Evolutionary conservation across 768 basidiomycete species (phyloP), one percentile per base, ranked within the genome.

Genomic region (Lactifluus echinatus): DNA sequence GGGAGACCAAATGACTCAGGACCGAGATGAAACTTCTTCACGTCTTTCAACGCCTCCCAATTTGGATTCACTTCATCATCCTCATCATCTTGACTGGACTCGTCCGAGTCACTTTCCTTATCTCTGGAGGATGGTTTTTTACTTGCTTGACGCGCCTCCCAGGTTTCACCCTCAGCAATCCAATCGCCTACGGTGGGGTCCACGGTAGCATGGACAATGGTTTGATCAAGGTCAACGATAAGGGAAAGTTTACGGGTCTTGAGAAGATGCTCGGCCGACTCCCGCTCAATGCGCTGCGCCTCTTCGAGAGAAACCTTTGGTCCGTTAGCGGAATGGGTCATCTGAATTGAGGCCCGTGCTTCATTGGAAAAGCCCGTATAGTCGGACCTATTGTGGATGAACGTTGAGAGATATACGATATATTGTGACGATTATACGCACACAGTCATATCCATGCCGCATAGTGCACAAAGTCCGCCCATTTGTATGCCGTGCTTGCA

Each of bases 131-230:
- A 66, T 65, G 72, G 40, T n/a, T 26, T 39, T 36, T 51, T 61
- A 28, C 29, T 73, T 4, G 73, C 68, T 56, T 82, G 81, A 48
- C 77, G 75, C 43, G 77, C 76, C 65, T 92, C 87, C 87, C 87
- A 92, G 43, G 79, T 80, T 66, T 85, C 83, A 21, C 89, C 89
- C 63, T 93, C 91, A 2, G 79, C 69, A 66, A 96, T 89, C 96
- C 96, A 98, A 69, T 97, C 95, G 31, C 93, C 94, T 1, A 98
- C 92, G 0, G 96, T 98, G 4, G 96, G 95, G 71, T 99, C 96
- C 24, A 97, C 94, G 0, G 95, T 97, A 8, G 96, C 95, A 67
- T 99, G 96, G 3, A 99, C 91, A 68, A 98, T 93, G 12, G 96
- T 99, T 70, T 99, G 96, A 73, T 99, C 96, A 33, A 99, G 81